A percentile compares a stretch with the other conserved stretches of the same genome.
Evolutionary conservation across 306 rosid genomes (phyloP).

Genomic region (Malus sylvestris): DNA sequence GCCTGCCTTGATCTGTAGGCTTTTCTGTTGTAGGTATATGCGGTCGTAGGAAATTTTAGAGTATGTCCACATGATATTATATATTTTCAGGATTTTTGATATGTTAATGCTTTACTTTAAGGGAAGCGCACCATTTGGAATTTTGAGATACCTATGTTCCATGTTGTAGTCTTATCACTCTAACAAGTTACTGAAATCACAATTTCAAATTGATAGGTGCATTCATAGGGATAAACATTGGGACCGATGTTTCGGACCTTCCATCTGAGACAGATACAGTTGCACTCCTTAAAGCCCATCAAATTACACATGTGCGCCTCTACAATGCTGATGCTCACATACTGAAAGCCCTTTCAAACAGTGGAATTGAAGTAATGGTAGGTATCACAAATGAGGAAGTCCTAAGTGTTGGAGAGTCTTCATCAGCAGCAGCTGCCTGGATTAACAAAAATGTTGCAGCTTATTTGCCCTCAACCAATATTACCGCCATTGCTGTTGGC

Average conservation of each 20-base stretch:
- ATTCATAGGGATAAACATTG: slow-evolving; percentile 78
- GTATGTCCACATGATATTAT: background rate
- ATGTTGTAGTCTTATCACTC: background rate
- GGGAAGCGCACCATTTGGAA: background rate
- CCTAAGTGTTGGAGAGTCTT: slow-evolving; percentile 61
- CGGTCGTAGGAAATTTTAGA: background rate
- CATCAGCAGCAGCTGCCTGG: slow-evolving; percentile 82
- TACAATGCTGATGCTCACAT: slow-evolving; percentile 64
- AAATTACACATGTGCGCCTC: slow-evolving; percentile 68
- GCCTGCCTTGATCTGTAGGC: background rate
- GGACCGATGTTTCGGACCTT: slow-evolving; percentile 61
- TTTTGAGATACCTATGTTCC: background rate
- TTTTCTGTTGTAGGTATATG: background rate
- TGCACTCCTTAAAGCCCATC: slow-evolving; percentile 64
- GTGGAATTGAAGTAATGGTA: slow-evolving; percentile 64
- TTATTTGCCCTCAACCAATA: slow-evolving; percentile 71
- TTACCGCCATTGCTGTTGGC: slow-evolving; percentile 82
- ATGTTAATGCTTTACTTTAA: background rate
- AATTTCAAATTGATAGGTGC: slow-evolving; percentile 60
- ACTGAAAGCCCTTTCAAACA: slow-evolving; percentile 69
- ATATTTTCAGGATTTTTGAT: background rate
- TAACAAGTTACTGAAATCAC: slow-evolving; percentile 1
- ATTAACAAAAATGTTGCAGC: slow-evolving; percentile 71
- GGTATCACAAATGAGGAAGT: slow-evolving; percentile 74
- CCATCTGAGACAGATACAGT: slow-evolving; percentile 60